phyloP scores from a whole-genome alignment of 805 yeast species.

The Saturnispora quitensis region DNA sequence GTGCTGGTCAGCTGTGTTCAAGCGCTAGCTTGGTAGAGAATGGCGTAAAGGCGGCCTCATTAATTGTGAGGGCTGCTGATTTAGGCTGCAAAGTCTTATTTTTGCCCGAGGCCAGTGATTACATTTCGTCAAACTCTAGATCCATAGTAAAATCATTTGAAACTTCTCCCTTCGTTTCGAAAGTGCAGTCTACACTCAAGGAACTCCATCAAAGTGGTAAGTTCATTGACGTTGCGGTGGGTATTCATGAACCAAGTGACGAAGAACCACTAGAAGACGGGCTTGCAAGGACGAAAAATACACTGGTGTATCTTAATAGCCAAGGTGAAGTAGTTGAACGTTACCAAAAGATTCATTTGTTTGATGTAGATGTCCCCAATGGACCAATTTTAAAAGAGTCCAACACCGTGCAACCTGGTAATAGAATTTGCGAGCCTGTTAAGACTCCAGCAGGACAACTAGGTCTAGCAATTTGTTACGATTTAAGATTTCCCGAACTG shows the following conservation, averaged over 20 bases:
- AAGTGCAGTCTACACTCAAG: constrained; percentile 38
- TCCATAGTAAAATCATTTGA: constrained; percentile 43
- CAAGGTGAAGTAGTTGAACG: constrained; percentile 56
- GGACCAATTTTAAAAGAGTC: constrained; percentile 80
- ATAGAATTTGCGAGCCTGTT: constrained; percentile 42
- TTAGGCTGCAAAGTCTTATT: constrained; percentile 61
- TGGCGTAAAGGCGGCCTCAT: constrained; percentile 44
- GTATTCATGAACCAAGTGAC: constrained; percentile 74
- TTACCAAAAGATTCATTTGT: constrained; percentile 81
- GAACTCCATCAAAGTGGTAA: constrained; percentile 31
- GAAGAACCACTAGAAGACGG: constrained; percentile 17
- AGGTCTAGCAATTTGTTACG: constrained; percentile 77
- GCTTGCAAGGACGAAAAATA: constrained; percentile 50
- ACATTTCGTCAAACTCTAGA: constrained; percentile 59
- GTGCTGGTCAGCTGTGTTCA: constrained; percentile 85
- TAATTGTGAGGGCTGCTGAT: constrained; percentile 56
- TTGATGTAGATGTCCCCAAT: constrained; percentile 74
- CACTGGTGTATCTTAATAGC: constrained; percentile 59
- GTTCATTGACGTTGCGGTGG: constrained; percentile 63
- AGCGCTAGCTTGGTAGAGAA: constrained; percentile 53
- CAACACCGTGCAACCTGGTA: constrained; percentile 75
- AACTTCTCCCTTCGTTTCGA: constrained; percentile 33
- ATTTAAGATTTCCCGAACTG: constrained; percentile 78
- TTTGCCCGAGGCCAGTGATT: constrained; percentile 92
- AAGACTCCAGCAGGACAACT: constrained; percentile 51